Percentiles rank a stretch among this genome's conserved stretches.
Evolutionary conservation across 495 filamentous ascomycete species (phyloP).

Genomic region (Trypethelium eluteriae): DNA sequence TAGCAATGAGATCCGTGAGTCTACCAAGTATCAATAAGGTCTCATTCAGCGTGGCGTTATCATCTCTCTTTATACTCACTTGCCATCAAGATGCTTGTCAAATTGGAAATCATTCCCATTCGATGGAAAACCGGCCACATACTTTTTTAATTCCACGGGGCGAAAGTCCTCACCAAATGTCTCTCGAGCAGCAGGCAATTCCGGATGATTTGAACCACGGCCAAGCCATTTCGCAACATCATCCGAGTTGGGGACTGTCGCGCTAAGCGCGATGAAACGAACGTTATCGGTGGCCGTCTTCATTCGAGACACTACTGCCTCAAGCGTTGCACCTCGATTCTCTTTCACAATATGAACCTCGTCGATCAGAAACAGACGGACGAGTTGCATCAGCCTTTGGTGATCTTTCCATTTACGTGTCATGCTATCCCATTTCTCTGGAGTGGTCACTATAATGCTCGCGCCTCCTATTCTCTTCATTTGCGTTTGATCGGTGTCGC

Average conservation of each 20-base stretch:
- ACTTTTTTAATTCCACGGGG: conserved; percentile 78
- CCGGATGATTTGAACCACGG: conserved; percentile 55
- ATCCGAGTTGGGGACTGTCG: conserved; percentile 84
- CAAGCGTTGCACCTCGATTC: conserved; percentile 76
- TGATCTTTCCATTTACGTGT: conserved; percentile 95
- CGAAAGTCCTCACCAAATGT: conserved; percentile 88
- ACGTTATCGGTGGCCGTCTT: conserved; percentile 82
- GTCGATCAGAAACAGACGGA: conserved; percentile 89
- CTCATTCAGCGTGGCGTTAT: background rate
- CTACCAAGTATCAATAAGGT: conserved; percentile 30
- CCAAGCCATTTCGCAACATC: conserved; percentile 94
- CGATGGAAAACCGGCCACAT: conserved; percentile 69
- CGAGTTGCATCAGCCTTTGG: conserved; percentile 67
- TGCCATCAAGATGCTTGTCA: conserved; percentile 68
- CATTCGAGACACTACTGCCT: conserved; percentile 96
- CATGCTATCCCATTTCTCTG: conserved; percentile 98
- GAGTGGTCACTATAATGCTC: conserved; percentile 90
- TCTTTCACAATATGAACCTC: conserved; percentile 96
- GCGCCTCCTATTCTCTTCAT: conserved; percentile 68
- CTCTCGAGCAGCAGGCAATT: conserved; percentile 63
- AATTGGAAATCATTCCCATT: conserved; percentile 76
- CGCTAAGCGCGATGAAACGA: conserved; percentile 85
- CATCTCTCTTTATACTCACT: conserved; percentile 38
- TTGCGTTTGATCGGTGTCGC: conserved; percentile 74
- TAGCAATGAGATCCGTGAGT: conserved; percentile 65